These are phyloP conservation scores for Quercus lobata DNA, from an alignment of 331 rosid genomes.

Conservation along the genomic window DNA sequence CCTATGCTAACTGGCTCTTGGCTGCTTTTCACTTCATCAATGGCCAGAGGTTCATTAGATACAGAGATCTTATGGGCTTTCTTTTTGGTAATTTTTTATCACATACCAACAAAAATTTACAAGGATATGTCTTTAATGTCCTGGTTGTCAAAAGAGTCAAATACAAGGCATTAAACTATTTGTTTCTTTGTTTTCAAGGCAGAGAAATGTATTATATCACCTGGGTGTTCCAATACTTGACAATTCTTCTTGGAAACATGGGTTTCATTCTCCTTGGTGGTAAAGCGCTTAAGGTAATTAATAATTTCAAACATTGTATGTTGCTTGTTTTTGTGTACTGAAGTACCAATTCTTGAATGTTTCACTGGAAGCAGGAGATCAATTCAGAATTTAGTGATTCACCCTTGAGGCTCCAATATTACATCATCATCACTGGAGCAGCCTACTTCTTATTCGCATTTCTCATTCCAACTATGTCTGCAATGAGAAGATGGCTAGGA, in stretches of 20 bases:
- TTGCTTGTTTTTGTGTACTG: too few relatives aligned
- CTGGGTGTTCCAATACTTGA: constrained; percentile 47
- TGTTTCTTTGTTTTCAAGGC: constrained; percentile 20
- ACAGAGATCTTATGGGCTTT: constrained; percentile 61
- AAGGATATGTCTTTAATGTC: too few relatives aligned
- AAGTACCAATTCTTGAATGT: too few relatives aligned
- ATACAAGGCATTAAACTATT: too few relatives aligned
- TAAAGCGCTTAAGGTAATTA: constrained; percentile 48
- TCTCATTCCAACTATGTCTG: constrained; percentile 50
- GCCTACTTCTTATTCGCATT: constrained; percentile 39
- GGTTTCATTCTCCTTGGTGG: constrained; percentile 63
- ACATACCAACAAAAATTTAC: too few relatives aligned
- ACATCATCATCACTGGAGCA: constrained; percentile 41
- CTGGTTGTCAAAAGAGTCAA: too few relatives aligned
- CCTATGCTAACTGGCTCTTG: constrained; percentile 60
- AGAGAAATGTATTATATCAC: constrained; percentile 42
- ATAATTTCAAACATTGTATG: not conserved
- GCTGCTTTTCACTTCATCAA: constrained; percentile 56
- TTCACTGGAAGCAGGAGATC: constrained; percentile 33
- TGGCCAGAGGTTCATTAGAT: constrained; percentile 62
- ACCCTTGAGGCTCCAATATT: constrained; percentile 54
- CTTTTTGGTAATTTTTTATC: constrained; percentile 28
- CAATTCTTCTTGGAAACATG: constrained; percentile 55
- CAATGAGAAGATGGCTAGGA: constrained; percentile 49
- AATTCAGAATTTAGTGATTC: constrained; percentile 43